phyloP scores from a whole-genome alignment of 2,329 filamentous ascomycete species.

The Paradendryphiella salina region DNA sequence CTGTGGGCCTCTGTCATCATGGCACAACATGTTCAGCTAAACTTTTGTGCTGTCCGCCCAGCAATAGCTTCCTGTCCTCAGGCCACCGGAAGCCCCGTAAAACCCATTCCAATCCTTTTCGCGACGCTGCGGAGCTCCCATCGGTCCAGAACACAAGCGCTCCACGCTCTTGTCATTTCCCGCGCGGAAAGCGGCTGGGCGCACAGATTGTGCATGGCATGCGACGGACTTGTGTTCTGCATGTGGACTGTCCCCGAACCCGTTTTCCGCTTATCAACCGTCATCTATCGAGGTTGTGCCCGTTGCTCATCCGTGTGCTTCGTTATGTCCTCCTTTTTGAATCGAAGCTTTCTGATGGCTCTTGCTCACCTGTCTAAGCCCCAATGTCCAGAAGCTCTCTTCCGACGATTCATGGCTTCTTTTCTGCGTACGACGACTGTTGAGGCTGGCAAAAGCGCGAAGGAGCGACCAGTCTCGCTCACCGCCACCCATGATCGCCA shows the following conservation, averaged over 20 bases:
- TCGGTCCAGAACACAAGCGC: conserved; percentile 23
- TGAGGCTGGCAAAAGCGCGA: conserved; percentile 10
- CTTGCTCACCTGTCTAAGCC: conserved; percentile 3
- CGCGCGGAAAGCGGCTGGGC: conserved; percentile 33
- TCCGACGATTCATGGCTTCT: neutral
- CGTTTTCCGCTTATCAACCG: conserved; percentile 8
- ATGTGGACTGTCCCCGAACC: conserved; percentile 17
- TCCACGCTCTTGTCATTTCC: conserved; percentile 39
- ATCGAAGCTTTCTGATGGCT: neutral
- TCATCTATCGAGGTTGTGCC: conserved; percentile 25
- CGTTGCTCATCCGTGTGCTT: conserved; percentile 6
- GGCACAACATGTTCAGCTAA: neutral
- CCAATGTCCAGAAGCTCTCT: neutral
- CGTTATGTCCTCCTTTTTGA: conserved; percentile 7
- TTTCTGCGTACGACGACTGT: conserved; percentile 8
- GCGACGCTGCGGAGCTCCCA: conserved; percentile 16
- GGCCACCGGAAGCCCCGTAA: conserved; percentile 3
- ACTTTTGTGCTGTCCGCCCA: conserved; percentile 1
- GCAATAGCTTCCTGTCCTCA: conserved; percentile 5
- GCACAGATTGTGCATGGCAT: conserved; percentile 32
- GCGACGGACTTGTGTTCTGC: conserved; percentile 22
- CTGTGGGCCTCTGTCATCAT: neutral
- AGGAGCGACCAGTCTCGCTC: conserved; percentile 15
- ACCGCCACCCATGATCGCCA: conserved; percentile 13
- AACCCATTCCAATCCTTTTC: conserved; percentile 20